These are phyloP conservation scores for carrot (Daucus carota) DNA, from an alignment of 129 eudicot species.

Conservation along the genomic window DNA sequence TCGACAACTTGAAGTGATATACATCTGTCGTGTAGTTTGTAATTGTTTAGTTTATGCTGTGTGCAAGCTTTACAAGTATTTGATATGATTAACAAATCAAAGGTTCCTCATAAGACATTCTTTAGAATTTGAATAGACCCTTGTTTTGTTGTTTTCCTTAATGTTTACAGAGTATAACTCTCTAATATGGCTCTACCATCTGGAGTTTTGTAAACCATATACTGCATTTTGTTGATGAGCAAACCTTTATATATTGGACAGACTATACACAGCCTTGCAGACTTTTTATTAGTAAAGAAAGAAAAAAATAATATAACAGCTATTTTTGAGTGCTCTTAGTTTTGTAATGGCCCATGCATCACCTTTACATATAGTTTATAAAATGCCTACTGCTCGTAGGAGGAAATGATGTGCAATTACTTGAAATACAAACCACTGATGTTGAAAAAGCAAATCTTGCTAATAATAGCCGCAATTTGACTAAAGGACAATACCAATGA, in stretches of 20 bases:
- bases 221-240: neutral
- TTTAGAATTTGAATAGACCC: neutral
- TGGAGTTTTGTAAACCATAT: neutral
- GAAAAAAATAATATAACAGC: neutral
- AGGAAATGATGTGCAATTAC: constrained; percentile 28
- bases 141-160: constrained; percentile 5
- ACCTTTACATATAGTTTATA: neutral
- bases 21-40: constrained; percentile 40
- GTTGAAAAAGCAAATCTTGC: constrained; percentile 24
- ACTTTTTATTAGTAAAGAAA: neutral
- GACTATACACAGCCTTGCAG: neutral
- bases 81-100: constrained; percentile 19
- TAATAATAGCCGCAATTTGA: constrained; percentile 47
- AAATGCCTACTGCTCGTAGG: constrained; percentile 16
- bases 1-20: constrained; percentile 45
- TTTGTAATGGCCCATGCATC: neutral
- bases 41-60: constrained; percentile 23
- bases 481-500: constrained; percentile 19
- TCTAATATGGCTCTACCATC: constrained; percentile 3
- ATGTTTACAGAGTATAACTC: neutral
- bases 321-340: constrained; percentile 2
- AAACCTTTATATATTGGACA: neutral
- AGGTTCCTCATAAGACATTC: constrained; percentile 1
- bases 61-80: constrained; percentile 19
- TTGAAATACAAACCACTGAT: constrained; percentile 25